phyloP scores from a whole-genome alignment of 345 rosid species.

The Eucalyptus cloeziana region DNA sequence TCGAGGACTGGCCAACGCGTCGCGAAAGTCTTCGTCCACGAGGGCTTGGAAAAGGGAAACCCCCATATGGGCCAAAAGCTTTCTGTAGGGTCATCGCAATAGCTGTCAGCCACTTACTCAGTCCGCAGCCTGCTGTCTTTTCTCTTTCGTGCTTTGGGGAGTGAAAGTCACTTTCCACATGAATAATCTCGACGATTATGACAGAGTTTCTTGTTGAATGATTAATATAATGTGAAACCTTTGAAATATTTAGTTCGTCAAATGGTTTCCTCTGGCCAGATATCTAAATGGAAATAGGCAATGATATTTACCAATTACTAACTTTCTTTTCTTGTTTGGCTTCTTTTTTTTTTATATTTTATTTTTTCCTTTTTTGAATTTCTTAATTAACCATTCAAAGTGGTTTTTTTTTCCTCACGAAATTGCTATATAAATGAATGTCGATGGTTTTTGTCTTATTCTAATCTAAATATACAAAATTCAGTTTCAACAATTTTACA shows the following conservation, averaged over 20 bases:
- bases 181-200: not conserved
- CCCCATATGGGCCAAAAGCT: not conserved
- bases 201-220: not conserved
- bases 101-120: not conserved
- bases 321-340: not conserved
- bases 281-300: not conserved
- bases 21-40: not conserved
- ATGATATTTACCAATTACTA: not conserved
- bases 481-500: not conserved
- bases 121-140: not conserved
- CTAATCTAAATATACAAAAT: not conserved
- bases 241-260: not conserved
- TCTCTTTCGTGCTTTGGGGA: not conserved
- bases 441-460: not conserved
- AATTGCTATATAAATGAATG: not conserved
- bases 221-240: not conserved
- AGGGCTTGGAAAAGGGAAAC: not conserved
- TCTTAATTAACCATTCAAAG: not conserved
- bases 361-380: not conserved
- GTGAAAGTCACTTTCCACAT: not conserved
- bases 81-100: not conserved
- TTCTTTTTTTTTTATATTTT: fast-evolving
- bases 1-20: not conserved
- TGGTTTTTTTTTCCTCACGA: not conserved
- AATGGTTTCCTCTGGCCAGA: not conserved